These are phyloP conservation scores for Phalaenopsis equestris DNA, from an alignment of 106 monocot species.

Conservation along the genomic window DNA sequence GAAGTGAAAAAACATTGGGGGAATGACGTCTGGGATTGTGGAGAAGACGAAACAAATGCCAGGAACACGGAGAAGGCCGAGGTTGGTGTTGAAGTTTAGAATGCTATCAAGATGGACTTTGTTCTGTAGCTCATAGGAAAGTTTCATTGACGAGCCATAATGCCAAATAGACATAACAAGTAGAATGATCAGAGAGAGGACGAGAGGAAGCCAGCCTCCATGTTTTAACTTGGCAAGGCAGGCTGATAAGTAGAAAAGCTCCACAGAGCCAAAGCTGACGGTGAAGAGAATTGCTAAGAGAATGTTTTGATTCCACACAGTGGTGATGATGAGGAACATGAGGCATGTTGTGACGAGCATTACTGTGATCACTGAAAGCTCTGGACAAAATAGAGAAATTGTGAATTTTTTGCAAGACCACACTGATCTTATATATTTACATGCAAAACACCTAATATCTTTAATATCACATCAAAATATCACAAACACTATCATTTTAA, in stretches of 20 bases:
- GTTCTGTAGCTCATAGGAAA: conserved; percentile 54
- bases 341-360: conserved; percentile 85
- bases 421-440: no score
- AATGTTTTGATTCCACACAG: conserved; percentile 48
- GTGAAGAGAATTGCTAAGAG: conserved; percentile 32
- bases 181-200: conserved; percentile 40
- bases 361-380: conserved; percentile 65
- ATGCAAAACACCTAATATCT: no score
- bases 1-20: conserved; percentile 76
- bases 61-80: conserved; percentile 62
- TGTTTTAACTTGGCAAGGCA: conserved; percentile 51
- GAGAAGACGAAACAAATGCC: conserved; percentile 60
- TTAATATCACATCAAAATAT: no score
- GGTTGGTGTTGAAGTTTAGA: conserved; percentile 37
- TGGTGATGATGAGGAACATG: conserved; percentile 75
- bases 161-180: conserved; percentile 51
- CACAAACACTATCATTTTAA: no score
- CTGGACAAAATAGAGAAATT: conserved; percentile 25
- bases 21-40: conserved; percentile 26
- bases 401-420: no score
- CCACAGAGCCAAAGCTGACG: conserved; percentile 53
- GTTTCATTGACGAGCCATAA: conserved; percentile 62
- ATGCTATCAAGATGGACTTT: conserved; percentile 45
- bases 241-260: conserved; percentile 69
- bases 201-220: conserved; percentile 74